Evolutionary conservation across 768 basidiomycete genomes (phyloP).

Genomic region (Podaxis sp.): DNA sequence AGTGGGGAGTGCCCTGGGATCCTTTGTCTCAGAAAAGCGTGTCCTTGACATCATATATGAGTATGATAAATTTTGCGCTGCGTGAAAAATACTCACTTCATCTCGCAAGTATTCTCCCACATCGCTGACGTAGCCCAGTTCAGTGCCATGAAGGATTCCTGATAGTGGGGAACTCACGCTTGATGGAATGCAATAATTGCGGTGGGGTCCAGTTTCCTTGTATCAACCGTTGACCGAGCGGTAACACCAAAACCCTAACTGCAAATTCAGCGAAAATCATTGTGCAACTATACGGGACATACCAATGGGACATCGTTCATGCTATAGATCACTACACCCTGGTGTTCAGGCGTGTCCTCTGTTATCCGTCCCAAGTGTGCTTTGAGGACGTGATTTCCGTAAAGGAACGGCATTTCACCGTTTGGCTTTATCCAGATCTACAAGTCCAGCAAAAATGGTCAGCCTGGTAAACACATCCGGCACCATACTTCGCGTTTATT

Average conservation of each 20-base stretch:
- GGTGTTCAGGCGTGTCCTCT: constrained; percentile 98
- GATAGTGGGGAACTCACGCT: constrained; percentile 55
- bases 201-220: constrained; percentile 95
- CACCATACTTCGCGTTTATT: neutral
- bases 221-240: constrained; percentile 92
- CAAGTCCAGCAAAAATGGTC: neutral
- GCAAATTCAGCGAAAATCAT: neutral
- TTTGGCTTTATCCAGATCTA: constrained; percentile 99
- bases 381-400: constrained; percentile 98
- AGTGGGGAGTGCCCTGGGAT: neutral
- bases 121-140: constrained; percentile 54
- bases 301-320: constrained; percentile 96
- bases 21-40: constrained; percentile 59
- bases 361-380: constrained; percentile 99
- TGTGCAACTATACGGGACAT: constrained; percentile 22
- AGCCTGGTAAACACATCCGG: neutral
- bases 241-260: constrained; percentile 95
- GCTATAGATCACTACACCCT: constrained; percentile 94
- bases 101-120: constrained; percentile 98
- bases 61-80: constrained; percentile 18
- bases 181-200: constrained; percentile 98
- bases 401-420: constrained; percentile 99
- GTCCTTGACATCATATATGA: constrained; percentile 45
- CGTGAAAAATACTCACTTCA: constrained; percentile 56
- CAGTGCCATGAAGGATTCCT: constrained; percentile 13